phyloP scores from a whole-genome alignment of 768 basidiomycete species.

The Agaricus sinodeliciosus region DNA sequence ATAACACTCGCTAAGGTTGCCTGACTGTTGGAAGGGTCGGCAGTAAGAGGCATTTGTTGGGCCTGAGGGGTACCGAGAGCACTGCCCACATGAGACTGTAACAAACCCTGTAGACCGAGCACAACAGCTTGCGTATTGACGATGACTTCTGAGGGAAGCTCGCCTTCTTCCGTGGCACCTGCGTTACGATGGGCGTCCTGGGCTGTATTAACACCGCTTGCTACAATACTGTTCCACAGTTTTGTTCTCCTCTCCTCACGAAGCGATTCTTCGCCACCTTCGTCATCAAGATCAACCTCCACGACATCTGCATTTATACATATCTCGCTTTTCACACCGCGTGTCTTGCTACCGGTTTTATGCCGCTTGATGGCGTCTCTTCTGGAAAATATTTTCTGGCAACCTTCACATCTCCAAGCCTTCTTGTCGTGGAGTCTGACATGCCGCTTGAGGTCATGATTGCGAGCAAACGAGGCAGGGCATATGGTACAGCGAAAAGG shows the following conservation, averaged over 20 bases:
- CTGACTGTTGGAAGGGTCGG: constrained; percentile 49
- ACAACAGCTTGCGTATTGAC: constrained; percentile 44
- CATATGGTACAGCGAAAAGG: constrained; percentile 61
- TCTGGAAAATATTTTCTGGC: constrained; percentile 68
- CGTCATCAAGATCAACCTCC: constrained; percentile 48
- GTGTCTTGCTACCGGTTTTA: constrained; percentile 50
- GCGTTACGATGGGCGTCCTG: constrained; percentile 19
- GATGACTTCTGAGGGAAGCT: constrained; percentile 44
- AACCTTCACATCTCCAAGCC: constrained; percentile 70
- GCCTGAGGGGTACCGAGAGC: constrained; percentile 39
- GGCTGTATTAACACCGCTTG: constrained; percentile 17
- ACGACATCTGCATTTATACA: constrained; percentile 55
- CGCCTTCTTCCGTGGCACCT: constrained; percentile 51
- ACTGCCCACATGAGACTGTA: constrained; percentile 52
- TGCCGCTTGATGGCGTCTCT: constrained; percentile 77
- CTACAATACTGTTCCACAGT: constrained; percentile 47
- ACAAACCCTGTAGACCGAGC: constrained; percentile 45
- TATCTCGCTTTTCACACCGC: constrained; percentile 41
- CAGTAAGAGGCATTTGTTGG: constrained; percentile 21
- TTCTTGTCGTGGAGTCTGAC: constrained; percentile 63
- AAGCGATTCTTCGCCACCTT: constrained; percentile 35
- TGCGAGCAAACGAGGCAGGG: constrained; percentile 71
- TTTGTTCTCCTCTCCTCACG: constrained; percentile 56
- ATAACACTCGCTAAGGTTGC: constrained; percentile 69
- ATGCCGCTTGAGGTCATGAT: constrained; percentile 80